Evolutionary conservation across 2,329 filamentous ascomycete genomes (phyloP), one percentile per base, ranked within the genome.

Genomic region (Hymenoscyphus fructigenus): DNA sequence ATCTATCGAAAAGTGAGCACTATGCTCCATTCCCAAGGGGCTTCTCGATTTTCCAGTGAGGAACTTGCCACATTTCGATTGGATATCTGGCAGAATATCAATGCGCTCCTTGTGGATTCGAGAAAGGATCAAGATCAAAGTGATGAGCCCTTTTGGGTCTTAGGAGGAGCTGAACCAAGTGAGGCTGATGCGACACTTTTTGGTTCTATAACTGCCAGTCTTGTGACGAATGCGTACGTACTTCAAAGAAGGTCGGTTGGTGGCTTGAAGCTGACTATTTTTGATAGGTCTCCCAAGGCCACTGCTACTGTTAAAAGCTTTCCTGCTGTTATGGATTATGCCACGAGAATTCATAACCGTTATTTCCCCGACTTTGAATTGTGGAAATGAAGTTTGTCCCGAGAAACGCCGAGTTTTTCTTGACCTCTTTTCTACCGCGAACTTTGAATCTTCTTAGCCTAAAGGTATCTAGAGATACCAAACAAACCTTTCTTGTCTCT

Each of bases 181-280:
- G 86, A 89, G 69, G 84, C 79, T 0, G 87, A 90, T 72, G 78
- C 83, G 1, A 78, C 78, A 0, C 57, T 89, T 5, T 89, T 84
- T 75, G 86, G 83, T 0, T 88, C 88, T 68, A 75, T 88, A 41
- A 76, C 78, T 15, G 82, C 81, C n/a, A 77, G 76, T 1, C 73
- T 89, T 66, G 71, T 85, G 2, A 84, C 80, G 67, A 77, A 77
- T 17, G 83, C 85, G 83, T 88, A 75, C 77, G 84, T 82, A 59
- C 14, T 14, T 29, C 59, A 1, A 20, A 34, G 15, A 5, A 20
- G n/a, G 28, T 59, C n/a, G 32, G 41, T 20, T 23, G 17, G 44
- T 12, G 2, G 59, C 55, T 38, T 26, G 60, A 57, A 56, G 20
- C 50, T 59, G 60, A 29, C 7, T 3, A 17, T 15, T 34, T 15